phyloP scores from a whole-genome alignment of 176 grass and related monocot species.

The Neostapfia colusana region DNA sequence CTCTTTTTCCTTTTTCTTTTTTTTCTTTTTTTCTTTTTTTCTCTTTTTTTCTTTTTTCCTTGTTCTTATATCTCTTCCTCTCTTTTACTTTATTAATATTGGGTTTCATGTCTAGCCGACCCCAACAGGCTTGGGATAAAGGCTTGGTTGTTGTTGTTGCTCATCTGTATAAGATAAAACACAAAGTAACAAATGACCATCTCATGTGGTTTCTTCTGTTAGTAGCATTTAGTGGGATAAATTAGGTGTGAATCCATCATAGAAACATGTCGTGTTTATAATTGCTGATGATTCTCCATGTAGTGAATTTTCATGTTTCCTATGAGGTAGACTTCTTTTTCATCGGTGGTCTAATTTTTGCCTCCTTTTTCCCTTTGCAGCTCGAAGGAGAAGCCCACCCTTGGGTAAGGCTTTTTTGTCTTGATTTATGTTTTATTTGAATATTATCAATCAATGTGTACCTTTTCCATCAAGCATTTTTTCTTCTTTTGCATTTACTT shows the following conservation, averaged over 20 bases:
- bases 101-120: too few relatives aligned
- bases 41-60: too few relatives aligned
- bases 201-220: not conserved
- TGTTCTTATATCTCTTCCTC: too few relatives aligned
- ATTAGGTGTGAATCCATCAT: not conserved
- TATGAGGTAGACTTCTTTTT: not conserved
- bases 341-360: constrained; percentile 33
- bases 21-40: too few relatives aligned
- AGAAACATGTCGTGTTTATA: not conserved
- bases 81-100: too few relatives aligned
- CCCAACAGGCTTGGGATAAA: too few relatives aligned
- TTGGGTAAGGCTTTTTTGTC: constrained; percentile 60
- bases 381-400: constrained; percentile 99
- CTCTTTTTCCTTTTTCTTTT: too few relatives aligned
- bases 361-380: constrained; percentile 49
- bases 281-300: not conserved
- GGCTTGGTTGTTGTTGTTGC: too few relatives aligned
- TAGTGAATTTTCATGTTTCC: not conserved
- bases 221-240: not conserved
- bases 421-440: not conserved
- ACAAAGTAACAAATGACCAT: not conserved
- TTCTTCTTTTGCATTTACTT: not conserved
- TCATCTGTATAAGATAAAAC: not conserved
- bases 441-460: not conserved
- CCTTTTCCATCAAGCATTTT: not conserved